A percentile compares a stretch with the other conserved stretches of the same genome.
phyloP scores from a whole-genome alignment of 345 rosid genomes.

The Citrus cavaleriei region DNA sequence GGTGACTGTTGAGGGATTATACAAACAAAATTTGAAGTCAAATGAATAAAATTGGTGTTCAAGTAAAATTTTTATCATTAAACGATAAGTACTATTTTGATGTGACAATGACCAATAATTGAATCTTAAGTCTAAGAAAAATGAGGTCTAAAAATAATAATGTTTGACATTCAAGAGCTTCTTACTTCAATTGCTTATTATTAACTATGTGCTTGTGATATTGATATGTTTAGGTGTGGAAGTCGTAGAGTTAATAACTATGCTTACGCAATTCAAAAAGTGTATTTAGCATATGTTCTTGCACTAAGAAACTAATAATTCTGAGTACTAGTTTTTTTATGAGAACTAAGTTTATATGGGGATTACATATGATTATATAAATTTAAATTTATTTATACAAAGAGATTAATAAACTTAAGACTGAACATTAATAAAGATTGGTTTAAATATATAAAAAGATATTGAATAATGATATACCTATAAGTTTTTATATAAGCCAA shows the following conservation, averaged over 20 bases:
- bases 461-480: not conserved
- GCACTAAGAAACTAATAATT: not conserved
- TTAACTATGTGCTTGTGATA: not conserved
- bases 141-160: not conserved
- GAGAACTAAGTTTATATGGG: not conserved
- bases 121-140: not conserved
- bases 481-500: no score
- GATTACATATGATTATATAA: not conserved
- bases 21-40: slow-evolving; percentile 5
- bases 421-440: not conserved
- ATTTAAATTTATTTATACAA: not conserved
- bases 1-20: not conserved
- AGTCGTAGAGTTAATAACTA: not conserved
- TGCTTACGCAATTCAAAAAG: no score
- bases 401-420: not conserved
- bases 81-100: not conserved
- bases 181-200: not conserved
- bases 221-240: not conserved
- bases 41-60: not conserved
- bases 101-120: not conserved
- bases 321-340: not conserved
- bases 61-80: not conserved
- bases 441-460: not conserved
- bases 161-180: not conserved
- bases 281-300: not conserved